These are phyloP conservation scores for Acanthamoeba healyi DNA, from an alignment of 208 protist species.

Conservation along the genomic window DNA sequence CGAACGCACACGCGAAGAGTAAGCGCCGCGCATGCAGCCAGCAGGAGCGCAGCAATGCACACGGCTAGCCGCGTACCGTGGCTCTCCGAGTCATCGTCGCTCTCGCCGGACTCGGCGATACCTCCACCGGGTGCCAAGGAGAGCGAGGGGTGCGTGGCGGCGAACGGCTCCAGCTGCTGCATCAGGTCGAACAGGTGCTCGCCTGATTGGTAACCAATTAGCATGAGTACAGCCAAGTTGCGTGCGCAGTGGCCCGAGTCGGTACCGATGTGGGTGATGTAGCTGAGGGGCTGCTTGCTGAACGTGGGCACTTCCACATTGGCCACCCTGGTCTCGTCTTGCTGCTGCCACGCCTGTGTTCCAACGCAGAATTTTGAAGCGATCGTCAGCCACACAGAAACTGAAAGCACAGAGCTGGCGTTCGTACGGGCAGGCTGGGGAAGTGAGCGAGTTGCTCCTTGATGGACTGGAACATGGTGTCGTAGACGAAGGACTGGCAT, in stretches of 20 bases:
- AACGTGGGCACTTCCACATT: constrained; percentile 56
- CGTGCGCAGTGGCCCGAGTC: neutral
- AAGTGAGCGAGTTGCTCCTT: constrained; percentile 37
- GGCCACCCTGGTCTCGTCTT: constrained; percentile 1
- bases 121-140: neutral
- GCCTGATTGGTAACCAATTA: too few species aligned
- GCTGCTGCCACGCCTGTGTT: neutral
- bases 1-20: too few species aligned
- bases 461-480: constrained; percentile 63
- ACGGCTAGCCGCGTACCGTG: neutral
- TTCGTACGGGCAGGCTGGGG: constrained; percentile 5
- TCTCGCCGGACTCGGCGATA: neutral
- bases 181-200: constrained; percentile 66
- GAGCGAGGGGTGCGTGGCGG: constrained; percentile 44
- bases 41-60: too few species aligned
- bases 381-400: neutral
- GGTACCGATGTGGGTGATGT: constrained; percentile 57
- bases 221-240: too few species aligned
- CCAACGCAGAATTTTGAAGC: neutral
- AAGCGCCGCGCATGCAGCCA: too few species aligned
- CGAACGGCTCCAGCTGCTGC: constrained; percentile 70
- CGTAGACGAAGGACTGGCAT: constrained; percentile 35
- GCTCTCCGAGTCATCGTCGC: neutral
- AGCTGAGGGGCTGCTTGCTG: constrained; percentile 47
- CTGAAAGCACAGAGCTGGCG: neutral